Base-by-base conservation (phyloP, 106 monocot genomes). In the Apostasia ramifera region DNA sequence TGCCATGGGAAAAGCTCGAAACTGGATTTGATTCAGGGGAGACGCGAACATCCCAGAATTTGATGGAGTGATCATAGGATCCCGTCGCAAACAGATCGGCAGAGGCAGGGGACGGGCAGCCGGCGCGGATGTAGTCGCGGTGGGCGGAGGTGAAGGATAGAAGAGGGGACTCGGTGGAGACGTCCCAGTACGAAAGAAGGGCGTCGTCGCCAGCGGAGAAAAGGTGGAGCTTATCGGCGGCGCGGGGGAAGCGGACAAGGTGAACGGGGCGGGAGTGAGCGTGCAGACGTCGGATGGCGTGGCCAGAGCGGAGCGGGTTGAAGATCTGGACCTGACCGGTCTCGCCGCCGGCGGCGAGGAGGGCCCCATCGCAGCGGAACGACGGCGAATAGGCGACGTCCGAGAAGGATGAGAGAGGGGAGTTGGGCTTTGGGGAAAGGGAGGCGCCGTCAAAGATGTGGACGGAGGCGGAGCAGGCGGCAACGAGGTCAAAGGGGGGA, bases 121-220 rank as follows among this genome's bases (percentile, higher is more conserved):
- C 90, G 4, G 87, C 98, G 1, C 98, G 84, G 48, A 93, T 88
- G 70, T 93, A 98, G 47, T 98, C 93, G 47, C 81, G 81, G 58
- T 93, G 98, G 37, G 98, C 92, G 14, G 63, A 74, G 2, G 83
- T 81, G 42, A 88, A 56, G 50, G 84, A 75, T 26, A 81, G 8
- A 3, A 98, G 44, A 1, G 44, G 66, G 57, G 83, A 63, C 70
- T 87, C 90, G 46, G 85, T 59, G n/a, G 89, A 51, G 15, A 86
- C 79, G 60, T 98, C 98, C 98, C 98, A 98, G 57, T 90, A 85
- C 44, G 73, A 53, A 7, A 98, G 57, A 12, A 90, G 72, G 12
- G 98, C 90, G 47, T 98, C 98, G 48, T 98, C 93, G 12, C 90
- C 98, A 43, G 61, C 98, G 44, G 98, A 90, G 71, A 98, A 82